Evolutionary conservation across 345 rosid genomes (phyloP), one percentile per base, ranked within the genome.

Genomic region (Heritiera fomes): DNA sequence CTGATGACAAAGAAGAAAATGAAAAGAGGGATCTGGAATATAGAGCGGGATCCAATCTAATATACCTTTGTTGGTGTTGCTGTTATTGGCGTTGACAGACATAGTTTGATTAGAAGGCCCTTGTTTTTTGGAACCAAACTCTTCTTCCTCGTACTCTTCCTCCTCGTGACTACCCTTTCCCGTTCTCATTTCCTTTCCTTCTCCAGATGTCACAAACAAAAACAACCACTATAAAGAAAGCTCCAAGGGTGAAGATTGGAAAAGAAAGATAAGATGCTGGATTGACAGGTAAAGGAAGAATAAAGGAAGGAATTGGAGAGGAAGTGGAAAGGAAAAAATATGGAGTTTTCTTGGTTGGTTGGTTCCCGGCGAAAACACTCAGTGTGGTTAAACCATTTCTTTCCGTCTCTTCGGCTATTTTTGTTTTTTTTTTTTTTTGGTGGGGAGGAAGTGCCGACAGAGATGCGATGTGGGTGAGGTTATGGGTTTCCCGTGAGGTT

Each of bases 131-230:
- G 94, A 86, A 81, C 80, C 79, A 76, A 86, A 87, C 5, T 93
- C 98, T 0, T 90, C 98, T 59, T 92, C 98, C 23, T 89, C 94
- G 89, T 86, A 93, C 46, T 91, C 98, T 47, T 92, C 98, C 61
- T 87, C 97, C 64, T 90, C 97, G 81, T 81, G 98, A 85, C 86
- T 88, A 73, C 84, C 89, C 75, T 91, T 90, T 13, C 87, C 92
- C 59, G 88, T 80, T 87, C 98, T 91, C 98, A 92, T 93, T 77
- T 58, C 77, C 81, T 71, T 11, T 65, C 58, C 50, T 47, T 38
- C 71, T 43, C 79, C 45, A 13, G 79, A 28, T 64, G 53, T 13
- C 15, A 50, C 45, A 50, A 7, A 15, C 59, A 71, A 32, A 46
- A 45, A n/a, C 23, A 69, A 13, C 23, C 38, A 0, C 13, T 13